A percentile compares a stretch with the other conserved stretches of the same genome.
Evolutionary conservation across 2,329 filamentous ascomycete genomes (phyloP).

Genomic region (Ceratocystiopsis brevicomis): DNA sequence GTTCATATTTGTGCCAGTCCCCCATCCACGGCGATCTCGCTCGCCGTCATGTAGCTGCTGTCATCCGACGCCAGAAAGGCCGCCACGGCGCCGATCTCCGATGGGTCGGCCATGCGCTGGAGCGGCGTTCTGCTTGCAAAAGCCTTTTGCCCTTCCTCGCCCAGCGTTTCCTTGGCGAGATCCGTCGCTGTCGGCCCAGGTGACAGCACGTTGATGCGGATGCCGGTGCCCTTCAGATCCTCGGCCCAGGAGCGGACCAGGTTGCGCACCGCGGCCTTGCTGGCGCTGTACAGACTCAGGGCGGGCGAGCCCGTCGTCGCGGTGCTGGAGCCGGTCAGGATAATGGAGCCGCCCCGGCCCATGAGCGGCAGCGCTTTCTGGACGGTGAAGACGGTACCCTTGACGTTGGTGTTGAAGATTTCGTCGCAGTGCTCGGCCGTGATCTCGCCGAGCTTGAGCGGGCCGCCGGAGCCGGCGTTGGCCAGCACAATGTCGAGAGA

Average conservation of each 20-base stretch:
- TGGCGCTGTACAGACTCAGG: slow-evolving; percentile 4
- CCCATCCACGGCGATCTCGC: slow-evolving; percentile 6
- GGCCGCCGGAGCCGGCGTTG: slow-evolving; percentile 51
- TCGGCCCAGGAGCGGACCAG: slow-evolving; percentile 5
- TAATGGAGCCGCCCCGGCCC: slow-evolving; percentile 4
- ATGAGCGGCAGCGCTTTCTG: slow-evolving; percentile 7
- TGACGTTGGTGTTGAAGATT: slow-evolving; percentile 51
- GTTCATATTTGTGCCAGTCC: slow-evolving; percentile 5
- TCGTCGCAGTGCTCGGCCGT: slow-evolving; percentile 28
- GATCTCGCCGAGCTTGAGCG: slow-evolving; percentile 37
- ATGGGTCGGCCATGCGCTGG: slow-evolving; percentile 5
- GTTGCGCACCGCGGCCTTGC: slow-evolving; percentile 7
- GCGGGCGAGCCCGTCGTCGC: slow-evolving; percentile 4
- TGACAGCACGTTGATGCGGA: slow-evolving; percentile 6
- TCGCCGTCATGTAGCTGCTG: slow-evolving; percentile 8
- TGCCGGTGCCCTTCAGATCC: slow-evolving; percentile 3
- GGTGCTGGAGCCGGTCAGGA: slow-evolving; percentile 7
- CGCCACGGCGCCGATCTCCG: slow-evolving; percentile 4
- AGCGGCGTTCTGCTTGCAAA: slow-evolving; percentile 3
- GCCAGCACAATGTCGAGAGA: slow-evolving; percentile 46
- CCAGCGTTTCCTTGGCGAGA: slow-evolving; percentile 4
- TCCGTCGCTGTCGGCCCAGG: slow-evolving; percentile 6
- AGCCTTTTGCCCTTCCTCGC: slow-evolving; percentile 3
- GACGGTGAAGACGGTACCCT: slow-evolving; percentile 33
- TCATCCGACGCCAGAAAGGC: slow-evolving; percentile 6